Evolutionary conservation across 805 yeast genomes (phyloP).

Genomic region (Peterozyma toletana): DNA sequence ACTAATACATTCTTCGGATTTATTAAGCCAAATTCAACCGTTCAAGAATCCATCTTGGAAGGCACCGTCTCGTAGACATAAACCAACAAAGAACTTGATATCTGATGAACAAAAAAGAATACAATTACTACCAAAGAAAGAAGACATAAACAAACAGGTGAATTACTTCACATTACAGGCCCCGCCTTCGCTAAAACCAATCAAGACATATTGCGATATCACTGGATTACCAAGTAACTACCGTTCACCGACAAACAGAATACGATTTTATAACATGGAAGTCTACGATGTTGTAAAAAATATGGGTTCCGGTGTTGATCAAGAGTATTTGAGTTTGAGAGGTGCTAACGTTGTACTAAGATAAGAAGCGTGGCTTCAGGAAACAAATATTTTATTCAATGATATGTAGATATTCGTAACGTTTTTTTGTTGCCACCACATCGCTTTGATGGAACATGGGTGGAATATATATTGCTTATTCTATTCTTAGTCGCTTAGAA

Average conservation of each 20-base stretch:
- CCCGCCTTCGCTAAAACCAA: slow-evolving; percentile 81
- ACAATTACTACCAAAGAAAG: slow-evolving; percentile 28
- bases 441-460: too few species aligned
- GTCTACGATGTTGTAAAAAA: slow-evolving; percentile 69
- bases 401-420: too few species aligned
- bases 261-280: slow-evolving; percentile 78
- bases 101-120: slow-evolving; percentile 74
- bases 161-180: slow-evolving; percentile 71
- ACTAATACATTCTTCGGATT: slow-evolving; percentile 22
- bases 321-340: slow-evolving; percentile 80
- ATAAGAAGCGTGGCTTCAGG: too few species aligned
- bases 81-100: slow-evolving; percentile 64
- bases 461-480: too few species aligned
- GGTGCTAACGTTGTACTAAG: slow-evolving; percentile 83
- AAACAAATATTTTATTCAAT: background rate
- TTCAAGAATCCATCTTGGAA: slow-evolving; percentile 55
- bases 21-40: slow-evolving; percentile 33
- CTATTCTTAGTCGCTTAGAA: too few species aligned
- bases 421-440: too few species aligned
- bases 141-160: slow-evolving; percentile 38
- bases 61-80: slow-evolving; percentile 54
- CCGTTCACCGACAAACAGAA: slow-evolving; percentile 64
- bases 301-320: slow-evolving; percentile 89
- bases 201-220: slow-evolving; percentile 83
- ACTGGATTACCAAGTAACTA: slow-evolving; percentile 82